Conservation (phyloP, 768 basidiomycete genomes). For the Lanmaoa rubissima region DNA sequence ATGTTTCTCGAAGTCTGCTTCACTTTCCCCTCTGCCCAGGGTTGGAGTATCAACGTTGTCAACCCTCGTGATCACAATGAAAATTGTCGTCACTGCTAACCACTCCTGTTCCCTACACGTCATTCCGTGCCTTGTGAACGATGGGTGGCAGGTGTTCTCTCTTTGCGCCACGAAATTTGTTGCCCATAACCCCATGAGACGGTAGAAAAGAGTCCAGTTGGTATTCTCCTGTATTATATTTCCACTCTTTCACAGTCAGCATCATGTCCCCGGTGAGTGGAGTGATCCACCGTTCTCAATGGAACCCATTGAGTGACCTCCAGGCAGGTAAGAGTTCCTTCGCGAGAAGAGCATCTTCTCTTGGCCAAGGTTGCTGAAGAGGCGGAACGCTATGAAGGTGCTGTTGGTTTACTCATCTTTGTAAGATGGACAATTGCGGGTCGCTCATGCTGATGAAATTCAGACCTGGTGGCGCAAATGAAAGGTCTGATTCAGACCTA, state of each 20-base stretch:
- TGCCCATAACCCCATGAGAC: constrained; percentile 32
- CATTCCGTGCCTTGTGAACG: constrained; percentile 16
- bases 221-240: constrained; percentile 1
- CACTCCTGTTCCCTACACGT: constrained; percentile 5
- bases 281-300: neutral
- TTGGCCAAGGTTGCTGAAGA: constrained; percentile 85
- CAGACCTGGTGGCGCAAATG: constrained; percentile 77
- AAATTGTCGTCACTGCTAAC: constrained; percentile 1
- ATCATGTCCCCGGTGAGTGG: constrained; percentile 32
- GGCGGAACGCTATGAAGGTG: constrained; percentile 88
- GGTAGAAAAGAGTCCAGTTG: constrained; percentile 29
- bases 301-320: constrained; percentile 3
- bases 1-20: constrained; percentile 10
- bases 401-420: constrained; percentile 9
- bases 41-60: constrained; percentile 2
- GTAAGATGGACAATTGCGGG: neutral
- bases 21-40: constrained; percentile 32
- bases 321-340: constrained; percentile 30
- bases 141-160: constrained; percentile 9
- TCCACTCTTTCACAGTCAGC: constrained; percentile 7
- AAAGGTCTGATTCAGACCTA: constrained; percentile 68
- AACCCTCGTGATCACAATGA: constrained; percentile 5
- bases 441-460: constrained; percentile 20
- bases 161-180: constrained; percentile 14
- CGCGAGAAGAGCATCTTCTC: constrained; percentile 45